A percentile compares a stretch with the other conserved stretches of the same genome.
These are phyloP conservation scores for Tolypocladium ophioglossoides DNA, from an alignment of 2,329 filamentous ascomycete genomes.

Conservation along the genomic window DNA sequence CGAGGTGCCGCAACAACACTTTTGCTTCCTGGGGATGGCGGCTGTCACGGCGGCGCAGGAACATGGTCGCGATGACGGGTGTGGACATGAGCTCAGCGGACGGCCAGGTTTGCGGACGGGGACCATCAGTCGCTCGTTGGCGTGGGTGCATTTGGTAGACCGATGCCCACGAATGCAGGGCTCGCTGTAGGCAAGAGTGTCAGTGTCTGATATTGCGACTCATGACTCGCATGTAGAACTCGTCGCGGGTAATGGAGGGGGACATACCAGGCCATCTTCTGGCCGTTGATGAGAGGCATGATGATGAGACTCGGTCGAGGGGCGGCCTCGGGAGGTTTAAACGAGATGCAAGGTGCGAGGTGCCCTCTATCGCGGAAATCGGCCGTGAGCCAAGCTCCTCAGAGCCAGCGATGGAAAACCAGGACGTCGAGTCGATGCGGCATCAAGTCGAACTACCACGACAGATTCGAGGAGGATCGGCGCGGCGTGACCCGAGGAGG, in stretches of 20 bases:
- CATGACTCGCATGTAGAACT: not conserved
- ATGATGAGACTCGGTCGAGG: not conserved
- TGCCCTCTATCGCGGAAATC: not conserved
- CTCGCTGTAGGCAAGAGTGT: constrained; percentile 36
- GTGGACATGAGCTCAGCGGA: constrained; percentile 59
- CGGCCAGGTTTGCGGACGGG: constrained; percentile 63
- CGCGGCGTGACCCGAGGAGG: not conserved
- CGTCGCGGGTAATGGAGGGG: not conserved
- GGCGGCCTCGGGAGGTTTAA: not conserved
- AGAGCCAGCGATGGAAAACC: not conserved
- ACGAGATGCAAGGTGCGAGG: not conserved
- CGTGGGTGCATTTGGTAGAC: constrained; percentile 64
- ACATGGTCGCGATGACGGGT: constrained; percentile 51
- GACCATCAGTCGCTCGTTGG: constrained; percentile 55
- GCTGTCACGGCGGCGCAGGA: constrained; percentile 54
- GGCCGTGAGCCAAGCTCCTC: not conserved
- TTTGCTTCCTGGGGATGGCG: constrained; percentile 48
- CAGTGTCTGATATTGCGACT: not conserved
- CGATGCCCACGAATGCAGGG: constrained; percentile 68
- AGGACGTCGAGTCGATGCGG: not conserved
- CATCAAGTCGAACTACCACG: not conserved
- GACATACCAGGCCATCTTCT: constrained; percentile 65
- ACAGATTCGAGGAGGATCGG: not conserved
- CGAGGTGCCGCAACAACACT: constrained; percentile 39
- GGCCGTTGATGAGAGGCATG: constrained; percentile 60